Evolutionary conservation across 352 stramenopile genomes (phyloP).

Genomic region (Phytophthora cryptogea): DNA sequence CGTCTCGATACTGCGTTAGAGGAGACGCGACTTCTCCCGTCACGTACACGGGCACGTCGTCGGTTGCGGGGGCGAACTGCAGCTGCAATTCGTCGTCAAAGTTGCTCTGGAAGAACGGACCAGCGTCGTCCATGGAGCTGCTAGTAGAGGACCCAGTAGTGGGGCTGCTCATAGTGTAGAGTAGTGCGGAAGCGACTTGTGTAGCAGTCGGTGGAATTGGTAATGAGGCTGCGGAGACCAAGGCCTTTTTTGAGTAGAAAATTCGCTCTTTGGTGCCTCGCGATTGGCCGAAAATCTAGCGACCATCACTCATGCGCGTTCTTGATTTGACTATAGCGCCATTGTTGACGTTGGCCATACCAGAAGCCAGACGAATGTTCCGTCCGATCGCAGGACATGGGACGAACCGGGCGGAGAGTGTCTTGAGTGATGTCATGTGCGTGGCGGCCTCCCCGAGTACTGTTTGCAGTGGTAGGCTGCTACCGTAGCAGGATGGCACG

Average conservation of each 20-base stretch:
- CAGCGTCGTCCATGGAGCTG: conserved; percentile 15
- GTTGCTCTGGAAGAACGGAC: conserved; percentile 25
- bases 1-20: conserved; percentile 50
- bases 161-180: conserved; percentile 28
- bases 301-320: neutral
- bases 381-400: conserved; percentile 10
- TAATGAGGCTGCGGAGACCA: conserved; percentile 16
- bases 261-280: conserved; percentile 10
- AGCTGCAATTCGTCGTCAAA: conserved; percentile 42
- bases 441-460: too few species aligned
- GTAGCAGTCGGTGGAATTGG: conserved; percentile 12
- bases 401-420: neutral
- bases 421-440: too few species aligned
- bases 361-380: conserved; percentile 23
- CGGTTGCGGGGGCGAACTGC: conserved; percentile 23
- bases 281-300: conserved; percentile 23
- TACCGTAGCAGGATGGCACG: too few species aligned
- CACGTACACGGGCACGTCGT: conserved; percentile 11
- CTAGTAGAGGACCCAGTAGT: conserved; percentile 19
- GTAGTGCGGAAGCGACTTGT: conserved; percentile 15
- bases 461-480: too few species aligned
- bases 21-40: conserved; percentile 18
- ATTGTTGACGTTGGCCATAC: conserved; percentile 21
- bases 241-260: conserved; percentile 29
- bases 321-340: neutral